Conservation (phyloP, 306 rosid genomes). For the Pueraria montana region DNA sequence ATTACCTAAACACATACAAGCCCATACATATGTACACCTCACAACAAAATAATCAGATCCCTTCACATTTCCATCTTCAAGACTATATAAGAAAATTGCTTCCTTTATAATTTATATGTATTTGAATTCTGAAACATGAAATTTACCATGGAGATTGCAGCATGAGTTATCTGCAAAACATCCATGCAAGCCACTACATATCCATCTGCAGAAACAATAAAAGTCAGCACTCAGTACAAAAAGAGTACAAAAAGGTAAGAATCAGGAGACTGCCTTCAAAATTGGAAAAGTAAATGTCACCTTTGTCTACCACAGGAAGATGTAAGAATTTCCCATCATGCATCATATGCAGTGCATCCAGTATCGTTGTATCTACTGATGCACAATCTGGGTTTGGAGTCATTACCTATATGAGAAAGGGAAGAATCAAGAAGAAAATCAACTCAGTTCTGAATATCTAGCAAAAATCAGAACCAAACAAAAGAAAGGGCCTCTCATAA, state of each 20-base stretch:
- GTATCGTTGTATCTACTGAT: constrained; percentile 82
- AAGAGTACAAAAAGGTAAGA: constrained; percentile 4
- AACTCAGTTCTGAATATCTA: constrained; percentile 27
- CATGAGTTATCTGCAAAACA: constrained; percentile 92
- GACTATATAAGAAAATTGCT: not conserved
- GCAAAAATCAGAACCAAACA: constrained; percentile 42
- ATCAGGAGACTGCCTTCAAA: constrained; percentile 33
- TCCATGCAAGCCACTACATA: constrained; percentile 81
- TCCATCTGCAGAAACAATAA: constrained; percentile 72
- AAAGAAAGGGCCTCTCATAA: constrained; percentile 40
- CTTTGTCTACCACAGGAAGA: constrained; percentile 93
- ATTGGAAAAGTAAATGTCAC: constrained; percentile 60
- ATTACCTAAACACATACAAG: constrained; percentile 24
- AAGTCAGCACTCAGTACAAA: constrained; percentile 26
- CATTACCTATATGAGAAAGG: constrained; percentile 74
- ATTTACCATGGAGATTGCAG: constrained; percentile 90
- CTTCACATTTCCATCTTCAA: constrained; percentile 24
- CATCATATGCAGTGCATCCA: constrained; percentile 94
- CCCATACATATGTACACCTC: constrained; percentile 15
- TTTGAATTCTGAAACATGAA: constrained; percentile 28
- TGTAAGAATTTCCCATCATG: constrained; percentile 94
- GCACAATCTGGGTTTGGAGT: constrained; percentile 95
- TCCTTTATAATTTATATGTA: not conserved
- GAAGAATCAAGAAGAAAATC: constrained; percentile 34
- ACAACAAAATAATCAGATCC: constrained; percentile 31